Base-by-base conservation (phyloP, 768 basidiomycete genomes). In the Lyophyllum shimeji region DNA sequence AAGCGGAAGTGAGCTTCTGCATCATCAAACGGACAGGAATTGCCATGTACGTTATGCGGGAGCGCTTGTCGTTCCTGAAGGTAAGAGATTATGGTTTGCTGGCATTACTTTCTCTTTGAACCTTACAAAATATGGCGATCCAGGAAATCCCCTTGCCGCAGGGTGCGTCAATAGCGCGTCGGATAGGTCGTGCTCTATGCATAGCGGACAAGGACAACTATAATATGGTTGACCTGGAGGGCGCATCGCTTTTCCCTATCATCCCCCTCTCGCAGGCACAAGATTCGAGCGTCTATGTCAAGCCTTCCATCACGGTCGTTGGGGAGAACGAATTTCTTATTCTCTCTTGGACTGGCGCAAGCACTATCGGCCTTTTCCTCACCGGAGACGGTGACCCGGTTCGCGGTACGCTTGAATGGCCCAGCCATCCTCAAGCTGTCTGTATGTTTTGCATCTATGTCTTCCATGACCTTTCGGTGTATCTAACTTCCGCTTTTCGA, bases 391-490 rank as follows among this genome's bases (percentile, higher is more conserved):
- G 93, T 0, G 94, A 96, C 69, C 93, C 95, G 4, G 87, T 93
- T 7, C 81, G 95, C 45, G 94, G 94, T 1, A 95, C 95, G 1
- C 73, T 97, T 43, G 83, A 93, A 66, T 97, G 93, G 92, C 79
- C 84, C 2, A 81, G 76, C 48, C 86, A 95, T 74, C 92, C 94
- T 0, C 73, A 84, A 21, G 81, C 85, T 18, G 74, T 93, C 34
- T 86, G 93, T 95, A 64, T 65, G 89, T 82, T 33, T 3, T 50
- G 2, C 34, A 37, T 18, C 29, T n/a, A 34, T 7, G 40, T 23
- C 39, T 9, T 45, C 27, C 13, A 13, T 37, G 3, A 37, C n/a
- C 23, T 27, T 18, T 56, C 51, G 25, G 55, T n/a, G 27, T 44
- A 25, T 34, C 13, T 23, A 53, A n/a, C 21, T 37, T 49, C 18